Evolutionary conservation across 768 basidiomycete genomes (phyloP).

Genomic region (Trichaptum fuscoviolaceum): DNA sequence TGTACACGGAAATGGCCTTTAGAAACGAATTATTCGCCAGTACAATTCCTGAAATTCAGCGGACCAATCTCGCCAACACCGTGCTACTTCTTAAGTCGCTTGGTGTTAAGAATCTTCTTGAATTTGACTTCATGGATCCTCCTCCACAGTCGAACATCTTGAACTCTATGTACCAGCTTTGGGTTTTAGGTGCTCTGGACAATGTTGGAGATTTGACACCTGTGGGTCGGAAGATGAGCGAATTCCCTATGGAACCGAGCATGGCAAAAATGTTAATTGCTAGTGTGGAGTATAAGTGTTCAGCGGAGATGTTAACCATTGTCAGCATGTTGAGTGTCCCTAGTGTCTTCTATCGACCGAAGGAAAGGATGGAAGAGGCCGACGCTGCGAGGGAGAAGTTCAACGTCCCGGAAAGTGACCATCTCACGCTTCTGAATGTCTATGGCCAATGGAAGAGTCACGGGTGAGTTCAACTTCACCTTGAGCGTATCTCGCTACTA

Average conservation of each 20-base stretch:
- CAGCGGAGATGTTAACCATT: slow-evolving; percentile 94
- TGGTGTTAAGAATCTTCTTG: slow-evolving; percentile 93
- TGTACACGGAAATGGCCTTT: slow-evolving; percentile 96
- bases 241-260: slow-evolving; percentile 99
- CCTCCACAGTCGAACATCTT: slow-evolving; percentile 99
- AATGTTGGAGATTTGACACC: slow-evolving; percentile 96
- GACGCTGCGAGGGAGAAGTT: slow-evolving; percentile 98
- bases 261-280: slow-evolving; percentile 99
- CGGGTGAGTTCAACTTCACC: slow-evolving; percentile 47
- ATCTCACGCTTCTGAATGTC: slow-evolving; percentile 91
- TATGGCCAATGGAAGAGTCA: slow-evolving; percentile 99
- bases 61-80: slow-evolving; percentile 96
- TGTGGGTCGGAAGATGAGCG: slow-evolving; percentile 93
- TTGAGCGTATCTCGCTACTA: slow-evolving; percentile 9
- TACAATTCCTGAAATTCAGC: slow-evolving; percentile 97
- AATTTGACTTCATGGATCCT: slow-evolving; percentile 99
- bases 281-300: slow-evolving; percentile 90
- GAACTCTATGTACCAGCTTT: slow-evolving; percentile 99
- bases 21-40: slow-evolving; percentile 93
- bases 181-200: slow-evolving; percentile 97
- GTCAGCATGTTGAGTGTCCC: slow-evolving; percentile 99
- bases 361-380: slow-evolving; percentile 95
- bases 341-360: slow-evolving; percentile 95
- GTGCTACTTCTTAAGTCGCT: slow-evolving; percentile 92
- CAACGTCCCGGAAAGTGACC: slow-evolving; percentile 97